Percentiles rank a stretch among this genome's conserved stretches.
Conservation (phyloP, 2,329 filamentous ascomycete genomes). For the Teratosphaeria destructans region DNA sequence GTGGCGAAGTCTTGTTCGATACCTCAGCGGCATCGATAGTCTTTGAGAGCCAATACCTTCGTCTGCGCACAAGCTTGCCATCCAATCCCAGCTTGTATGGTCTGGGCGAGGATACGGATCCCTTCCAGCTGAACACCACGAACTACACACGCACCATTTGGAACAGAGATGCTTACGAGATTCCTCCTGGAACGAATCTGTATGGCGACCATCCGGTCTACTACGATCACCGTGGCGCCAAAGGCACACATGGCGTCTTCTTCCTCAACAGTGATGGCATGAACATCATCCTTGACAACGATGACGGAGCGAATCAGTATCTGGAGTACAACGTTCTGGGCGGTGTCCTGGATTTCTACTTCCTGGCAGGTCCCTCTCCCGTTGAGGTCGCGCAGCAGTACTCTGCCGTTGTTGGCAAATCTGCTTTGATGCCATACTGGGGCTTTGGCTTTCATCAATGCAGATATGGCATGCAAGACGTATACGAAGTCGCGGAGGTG, state of each 20-base stretch:
- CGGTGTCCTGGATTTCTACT: slow-evolving; percentile 59
- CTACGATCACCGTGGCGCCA: slow-evolving; percentile 53
- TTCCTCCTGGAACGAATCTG: slow-evolving; percentile 41
- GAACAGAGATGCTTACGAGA: slow-evolving; percentile 54
- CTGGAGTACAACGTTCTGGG: slow-evolving; percentile 73
- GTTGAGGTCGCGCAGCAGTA: slow-evolving; percentile 40
- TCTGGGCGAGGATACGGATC: slow-evolving; percentile 66
- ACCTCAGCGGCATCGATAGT: slow-evolving; percentile 56
- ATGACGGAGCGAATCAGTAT: slow-evolving; percentile 46
- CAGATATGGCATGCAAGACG: slow-evolving; percentile 42
- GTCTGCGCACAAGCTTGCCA: slow-evolving; percentile 60
- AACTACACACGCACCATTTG: slow-evolving; percentile 52
- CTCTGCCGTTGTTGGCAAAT: slow-evolving; percentile 38
- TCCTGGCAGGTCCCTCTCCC: slow-evolving; percentile 39
- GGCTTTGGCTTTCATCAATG: slow-evolving; percentile 44
- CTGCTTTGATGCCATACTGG: slow-evolving; percentile 44
- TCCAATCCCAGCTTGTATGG: slow-evolving; percentile 63
- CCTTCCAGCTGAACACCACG: slow-evolving; percentile 22
- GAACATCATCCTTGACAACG: slow-evolving; percentile 64
- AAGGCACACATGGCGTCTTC: slow-evolving; percentile 55
- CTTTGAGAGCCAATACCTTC: slow-evolving; percentile 70
- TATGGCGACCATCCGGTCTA: slow-evolving; percentile 43
- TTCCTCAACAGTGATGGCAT: slow-evolving; percentile 63
- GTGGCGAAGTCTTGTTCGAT: slow-evolving; percentile 55
- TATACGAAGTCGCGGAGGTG: slow-evolving; percentile 55